Conservation (phyloP, 2,329 filamentous ascomycete genomes). For the Thermoascus crustaceus region DNA sequence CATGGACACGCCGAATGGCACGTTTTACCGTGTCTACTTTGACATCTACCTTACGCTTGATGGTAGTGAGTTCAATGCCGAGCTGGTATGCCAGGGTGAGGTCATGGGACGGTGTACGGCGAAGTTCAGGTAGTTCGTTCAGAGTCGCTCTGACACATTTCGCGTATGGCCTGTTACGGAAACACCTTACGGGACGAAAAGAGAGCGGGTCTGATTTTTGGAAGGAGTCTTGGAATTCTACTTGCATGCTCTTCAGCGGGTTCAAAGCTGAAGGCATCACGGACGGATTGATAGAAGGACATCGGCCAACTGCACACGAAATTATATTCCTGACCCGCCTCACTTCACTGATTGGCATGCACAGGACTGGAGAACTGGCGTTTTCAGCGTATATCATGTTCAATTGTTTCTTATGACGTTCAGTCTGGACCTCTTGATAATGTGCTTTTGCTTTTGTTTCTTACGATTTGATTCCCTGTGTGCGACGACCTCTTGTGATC, state of each 20-base stretch:
- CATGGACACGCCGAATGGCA: slow-evolving; percentile 97
- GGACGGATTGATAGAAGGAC: background rate
- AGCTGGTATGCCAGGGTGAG: slow-evolving; percentile 97
- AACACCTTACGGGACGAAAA: too few relatives aligned
- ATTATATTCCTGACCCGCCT: background rate
- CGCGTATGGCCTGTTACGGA: too few relatives aligned
- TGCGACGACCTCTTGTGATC: too few relatives aligned
- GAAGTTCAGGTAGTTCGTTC: slow-evolving; percentile 60
- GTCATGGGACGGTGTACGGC: slow-evolving; percentile 96
- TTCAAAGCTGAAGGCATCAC: background rate
- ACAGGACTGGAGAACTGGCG: slow-evolving; percentile 16
- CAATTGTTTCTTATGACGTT: slow-evolving; percentile 7
- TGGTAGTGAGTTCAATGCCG: slow-evolving; percentile 94
- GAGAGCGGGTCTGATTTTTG: background rate
- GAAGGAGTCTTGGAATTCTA: background rate
- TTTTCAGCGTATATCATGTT: slow-evolving; percentile 12
- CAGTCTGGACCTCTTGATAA: too few relatives aligned
- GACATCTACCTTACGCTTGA: slow-evolving; percentile 83
- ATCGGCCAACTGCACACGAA: background rate
- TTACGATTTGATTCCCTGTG: slow-evolving; percentile 2
- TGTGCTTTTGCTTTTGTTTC: background rate
- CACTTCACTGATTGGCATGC: background rate
- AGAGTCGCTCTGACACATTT: too few relatives aligned
- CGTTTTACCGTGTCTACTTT: slow-evolving; percentile 72
- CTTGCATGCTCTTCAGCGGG: background rate